These are phyloP conservation scores for Noccaea bulbosa DNA, from an alignment of 345 rosid genomes.

Conservation along the genomic window DNA sequence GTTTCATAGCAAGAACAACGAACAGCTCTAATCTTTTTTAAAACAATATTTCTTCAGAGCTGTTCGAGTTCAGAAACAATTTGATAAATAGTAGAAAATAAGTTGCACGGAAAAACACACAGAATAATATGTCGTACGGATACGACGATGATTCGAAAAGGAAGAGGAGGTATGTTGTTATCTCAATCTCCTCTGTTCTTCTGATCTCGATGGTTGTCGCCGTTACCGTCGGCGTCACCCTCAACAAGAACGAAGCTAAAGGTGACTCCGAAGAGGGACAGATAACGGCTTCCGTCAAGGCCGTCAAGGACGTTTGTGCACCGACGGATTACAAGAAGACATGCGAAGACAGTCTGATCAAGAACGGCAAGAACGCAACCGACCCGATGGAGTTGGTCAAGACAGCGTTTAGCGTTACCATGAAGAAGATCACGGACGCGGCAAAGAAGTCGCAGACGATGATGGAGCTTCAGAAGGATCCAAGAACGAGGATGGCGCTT, in stretches of 20 bases:
- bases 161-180: slow-evolving; percentile 50
- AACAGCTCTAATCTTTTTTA: slow-evolving; percentile 20
- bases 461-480: slow-evolving; percentile 59
- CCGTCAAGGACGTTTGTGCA: slow-evolving; percentile 68
- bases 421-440: slow-evolving; percentile 51
- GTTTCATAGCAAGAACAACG: slow-evolving; percentile 26
- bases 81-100: slow-evolving; percentile 2
- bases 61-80: slow-evolving; percentile 41
- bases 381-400: slow-evolving; percentile 70
- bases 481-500: slow-evolving; percentile 60
- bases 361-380: slow-evolving; percentile 49
- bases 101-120: background rate
- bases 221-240: slow-evolving; percentile 49
- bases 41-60: slow-evolving; percentile 17
- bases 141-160: slow-evolving; percentile 41
- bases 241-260: background rate
- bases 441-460: slow-evolving; percentile 53
- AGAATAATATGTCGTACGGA: slow-evolving; percentile 34
- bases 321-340: slow-evolving; percentile 61
- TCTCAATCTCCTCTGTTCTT: slow-evolving; percentile 53
- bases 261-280: slow-evolving; percentile 3
- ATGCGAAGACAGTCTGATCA: slow-evolving; percentile 54
- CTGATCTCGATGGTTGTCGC: slow-evolving; percentile 61
- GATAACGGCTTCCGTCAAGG: slow-evolving; percentile 55
- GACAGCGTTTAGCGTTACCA: slow-evolving; percentile 52